Base-by-base conservation (phyloP, 306 rosid species). In the Senna siamea region DNA sequence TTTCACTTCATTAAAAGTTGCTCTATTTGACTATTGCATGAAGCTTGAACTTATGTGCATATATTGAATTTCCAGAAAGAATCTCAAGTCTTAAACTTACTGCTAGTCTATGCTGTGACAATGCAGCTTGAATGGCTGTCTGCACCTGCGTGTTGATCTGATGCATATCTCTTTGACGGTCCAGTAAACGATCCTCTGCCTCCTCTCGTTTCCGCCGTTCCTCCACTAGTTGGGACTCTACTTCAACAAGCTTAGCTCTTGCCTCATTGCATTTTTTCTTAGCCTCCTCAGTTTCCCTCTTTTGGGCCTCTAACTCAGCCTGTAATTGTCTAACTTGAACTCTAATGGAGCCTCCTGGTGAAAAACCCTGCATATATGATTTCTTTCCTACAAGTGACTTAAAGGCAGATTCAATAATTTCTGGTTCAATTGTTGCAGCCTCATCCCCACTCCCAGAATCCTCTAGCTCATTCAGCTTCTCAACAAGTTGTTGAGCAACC, bases 101-200 rank as follows among this genome's bases (percentile, higher is more conserved):
- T 6, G 71, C 68, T 52, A 26, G 57, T 47, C 17, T 35, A 65
- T 69, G 68, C 64, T 70, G 75, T 4, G 74, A 63, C 54, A 82
- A 30, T n/a, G 83, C 83, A 62, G 86, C 38, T 51, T 82, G 80
- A 63, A 78, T 75, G 53, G 86, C 69, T 9, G 78, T 65, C 72
- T 82, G 83, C 59, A 82, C 83, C 52, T 82, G 86, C 41, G 69
- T 53, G 47, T 69, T 77, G 70, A 83, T 79, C 43, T 50, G 78
- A 61, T 69, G 72, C 68, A 78, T 69, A 30, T 79, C 75, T 19
- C 72, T 79, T 66, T 81, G 72, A 48, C 78, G 85, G 40, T 81
- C 70, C 17, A 37, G 20, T 57, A 71, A 52, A 20, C 75, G 70
- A 57, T 9, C 54, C 75, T 76, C 81, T 19, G 19, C n/a, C 60